Conservation (phyloP, 2,329 filamentous ascomycete species). For the Coleophoma cylindrospora region DNA sequence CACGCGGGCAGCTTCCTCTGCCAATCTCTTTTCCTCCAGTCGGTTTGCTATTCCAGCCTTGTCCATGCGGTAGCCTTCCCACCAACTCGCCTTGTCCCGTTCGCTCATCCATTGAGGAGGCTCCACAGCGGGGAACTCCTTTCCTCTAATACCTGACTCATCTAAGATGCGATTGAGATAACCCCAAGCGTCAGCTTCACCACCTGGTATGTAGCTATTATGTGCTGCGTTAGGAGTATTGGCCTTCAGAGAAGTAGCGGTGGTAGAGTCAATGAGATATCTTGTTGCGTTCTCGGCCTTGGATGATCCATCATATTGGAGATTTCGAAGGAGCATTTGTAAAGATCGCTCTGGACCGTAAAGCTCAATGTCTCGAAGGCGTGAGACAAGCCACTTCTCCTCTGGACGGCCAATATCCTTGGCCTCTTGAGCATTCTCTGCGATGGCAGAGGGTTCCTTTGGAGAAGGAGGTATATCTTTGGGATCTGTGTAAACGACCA, state of each 20-base stretch:
- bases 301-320: constrained; percentile 9
- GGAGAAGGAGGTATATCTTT: constrained; percentile 27
- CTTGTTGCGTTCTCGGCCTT: constrained; percentile 3
- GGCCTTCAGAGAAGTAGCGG: constrained; percentile 1
- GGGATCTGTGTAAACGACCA: constrained; percentile 36
- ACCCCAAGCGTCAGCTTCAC: constrained; percentile 12
- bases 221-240: background rate
- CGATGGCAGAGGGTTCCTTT: constrained; percentile 20
- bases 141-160: constrained; percentile 31
- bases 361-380: constrained; percentile 23
- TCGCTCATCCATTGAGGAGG: constrained; percentile 49
- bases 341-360: constrained; percentile 22
- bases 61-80: constrained; percentile 38
- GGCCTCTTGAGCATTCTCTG: constrained; percentile 5
- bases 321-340: constrained; percentile 12
- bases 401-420: constrained; percentile 13
- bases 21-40: constrained; percentile 29
- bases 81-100: constrained; percentile 46
- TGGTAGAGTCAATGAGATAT: constrained; percentile 5
- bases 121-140: constrained; percentile 43
- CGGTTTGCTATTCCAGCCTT: constrained; percentile 32
- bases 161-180: constrained; percentile 23
- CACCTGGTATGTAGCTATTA: constrained; percentile 1
- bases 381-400: constrained; percentile 20
- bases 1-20: constrained; percentile 15